These are phyloP conservation scores for Breynia disticha DNA, from an alignment of 441 rosid species.

Conservation along the genomic window DNA sequence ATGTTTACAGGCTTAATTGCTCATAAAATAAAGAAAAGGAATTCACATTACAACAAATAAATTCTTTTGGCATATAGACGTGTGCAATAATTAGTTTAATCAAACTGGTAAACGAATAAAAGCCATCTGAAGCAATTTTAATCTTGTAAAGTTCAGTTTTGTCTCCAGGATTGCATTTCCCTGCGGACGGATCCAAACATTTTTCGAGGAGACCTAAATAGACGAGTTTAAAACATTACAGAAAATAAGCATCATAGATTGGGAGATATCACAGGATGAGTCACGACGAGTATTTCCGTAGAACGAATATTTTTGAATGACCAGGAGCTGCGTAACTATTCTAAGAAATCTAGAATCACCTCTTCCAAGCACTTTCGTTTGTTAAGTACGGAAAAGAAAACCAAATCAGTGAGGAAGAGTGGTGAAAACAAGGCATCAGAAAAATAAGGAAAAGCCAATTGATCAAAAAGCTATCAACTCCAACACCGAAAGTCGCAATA, in stretches of 20 bases:
- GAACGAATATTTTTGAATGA: too few species aligned
- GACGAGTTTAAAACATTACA: too few species aligned
- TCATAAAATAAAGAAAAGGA: background rate
- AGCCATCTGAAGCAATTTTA: too few species aligned
- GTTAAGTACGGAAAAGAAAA: background rate
- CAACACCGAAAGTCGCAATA: conserved; percentile 20
- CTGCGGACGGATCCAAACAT: too few species aligned
- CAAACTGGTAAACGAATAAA: too few species aligned
- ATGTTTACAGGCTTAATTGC: background rate
- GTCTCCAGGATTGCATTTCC: too few species aligned
- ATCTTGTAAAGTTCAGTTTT: too few species aligned
- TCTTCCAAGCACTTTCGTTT: background rate
- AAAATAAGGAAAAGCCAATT: conserved; percentile 12
- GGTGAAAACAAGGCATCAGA: conserved; percentile 19
- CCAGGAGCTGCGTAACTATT: background rate
- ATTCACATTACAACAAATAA: background rate
- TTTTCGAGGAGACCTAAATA: too few species aligned
- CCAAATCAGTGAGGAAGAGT: background rate
- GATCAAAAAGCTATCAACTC: conserved; percentile 16
- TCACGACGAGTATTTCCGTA: too few species aligned
- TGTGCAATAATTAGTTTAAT: too few species aligned
- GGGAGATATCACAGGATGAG: too few species aligned
- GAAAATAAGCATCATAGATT: too few species aligned
- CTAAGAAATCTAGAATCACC: conserved; percentile 6
- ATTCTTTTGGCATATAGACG: background rate